Evolutionary conservation across 495 filamentous ascomycete species (phyloP).

Genomic region (Lepidopterella palustris): DNA sequence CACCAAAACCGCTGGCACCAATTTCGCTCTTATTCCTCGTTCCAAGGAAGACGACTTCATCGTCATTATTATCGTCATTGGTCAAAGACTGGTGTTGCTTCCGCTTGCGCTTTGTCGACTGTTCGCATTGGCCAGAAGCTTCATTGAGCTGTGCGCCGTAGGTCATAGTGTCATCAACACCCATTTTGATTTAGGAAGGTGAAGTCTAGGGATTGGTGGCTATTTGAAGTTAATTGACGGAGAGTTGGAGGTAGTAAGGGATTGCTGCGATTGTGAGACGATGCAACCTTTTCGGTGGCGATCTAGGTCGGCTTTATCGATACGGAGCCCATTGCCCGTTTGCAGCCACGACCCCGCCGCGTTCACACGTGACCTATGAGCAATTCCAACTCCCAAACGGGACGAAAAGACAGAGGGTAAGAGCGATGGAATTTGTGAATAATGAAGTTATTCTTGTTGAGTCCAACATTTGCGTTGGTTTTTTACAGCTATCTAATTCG

Average conservation of each 20-base stretch:
- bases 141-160: not conserved
- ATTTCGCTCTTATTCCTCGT: not conserved
- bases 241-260: not conserved
- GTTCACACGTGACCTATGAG: too few species aligned
- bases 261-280: not conserved
- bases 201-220: not conserved
- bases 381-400: too few species aligned
- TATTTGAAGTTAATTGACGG: not conserved
- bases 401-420: too few species aligned
- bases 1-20: not conserved
- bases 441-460: too few species aligned
- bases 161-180: not conserved
- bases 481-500: too few species aligned
- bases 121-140: not conserved
- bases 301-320: not conserved
- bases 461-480: too few species aligned
- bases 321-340: too few species aligned
- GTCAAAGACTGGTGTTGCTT: not conserved
- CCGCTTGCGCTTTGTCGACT: slow-evolving; percentile 6
- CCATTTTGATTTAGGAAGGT: not conserved
- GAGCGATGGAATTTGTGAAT: too few species aligned
- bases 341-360: too few species aligned
- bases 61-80: slow-evolving; percentile 1
- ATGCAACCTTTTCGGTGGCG: not conserved
- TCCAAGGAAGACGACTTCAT: not conserved